phyloP scores from a whole-genome alignment of 1,284 basidiomycete genomes.

The Apiotrichum gamsii region DNA sequence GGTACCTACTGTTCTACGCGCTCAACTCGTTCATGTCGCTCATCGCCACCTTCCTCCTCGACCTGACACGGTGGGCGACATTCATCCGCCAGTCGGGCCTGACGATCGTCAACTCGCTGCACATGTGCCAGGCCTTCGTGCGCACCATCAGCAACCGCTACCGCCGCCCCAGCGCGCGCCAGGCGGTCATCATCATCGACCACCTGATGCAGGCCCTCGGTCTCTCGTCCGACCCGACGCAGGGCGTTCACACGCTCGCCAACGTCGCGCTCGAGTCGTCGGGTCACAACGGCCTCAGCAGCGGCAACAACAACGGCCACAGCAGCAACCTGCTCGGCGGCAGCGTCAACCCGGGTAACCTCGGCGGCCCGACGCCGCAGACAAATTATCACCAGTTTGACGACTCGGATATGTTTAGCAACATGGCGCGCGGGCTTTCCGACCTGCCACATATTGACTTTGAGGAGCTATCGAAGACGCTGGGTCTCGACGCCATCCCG shows the following conservation, averaged over 20 bases:
- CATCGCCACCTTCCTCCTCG: slow-evolving; percentile 16
- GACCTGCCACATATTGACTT: slow-evolving; percentile 12
- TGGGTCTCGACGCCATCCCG: background rate
- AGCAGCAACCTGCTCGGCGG: too few species aligned
- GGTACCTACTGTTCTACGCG: slow-evolving; percentile 22
- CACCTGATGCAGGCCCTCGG: slow-evolving; percentile 3
- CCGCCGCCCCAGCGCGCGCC: slow-evolving; percentile 6
- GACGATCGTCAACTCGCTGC: slow-evolving; percentile 4
- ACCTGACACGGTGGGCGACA: slow-evolving; percentile 12
- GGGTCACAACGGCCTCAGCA: background rate
- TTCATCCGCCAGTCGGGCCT: slow-evolving; percentile 8
- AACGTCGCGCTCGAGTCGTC: too few species aligned
- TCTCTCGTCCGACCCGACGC: background rate
- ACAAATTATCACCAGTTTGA: background rate
- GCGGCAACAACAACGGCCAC: too few species aligned
- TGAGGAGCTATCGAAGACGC: slow-evolving; percentile 7
- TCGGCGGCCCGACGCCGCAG: background rate
- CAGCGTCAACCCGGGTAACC: too few species aligned
- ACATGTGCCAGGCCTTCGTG: slow-evolving; percentile 1
- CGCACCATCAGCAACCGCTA: slow-evolving; percentile 3
- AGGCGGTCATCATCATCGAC: slow-evolving; percentile 9
- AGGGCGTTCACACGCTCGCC: background rate
- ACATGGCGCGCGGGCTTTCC: background rate
- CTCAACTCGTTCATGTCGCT: slow-evolving; percentile 23
- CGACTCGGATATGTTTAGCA: background rate